Evolutionary conservation across 345 rosid genomes (phyloP), one percentile per base, ranked within the genome.

Genomic region (Abelmoschus esculentus): DNA sequence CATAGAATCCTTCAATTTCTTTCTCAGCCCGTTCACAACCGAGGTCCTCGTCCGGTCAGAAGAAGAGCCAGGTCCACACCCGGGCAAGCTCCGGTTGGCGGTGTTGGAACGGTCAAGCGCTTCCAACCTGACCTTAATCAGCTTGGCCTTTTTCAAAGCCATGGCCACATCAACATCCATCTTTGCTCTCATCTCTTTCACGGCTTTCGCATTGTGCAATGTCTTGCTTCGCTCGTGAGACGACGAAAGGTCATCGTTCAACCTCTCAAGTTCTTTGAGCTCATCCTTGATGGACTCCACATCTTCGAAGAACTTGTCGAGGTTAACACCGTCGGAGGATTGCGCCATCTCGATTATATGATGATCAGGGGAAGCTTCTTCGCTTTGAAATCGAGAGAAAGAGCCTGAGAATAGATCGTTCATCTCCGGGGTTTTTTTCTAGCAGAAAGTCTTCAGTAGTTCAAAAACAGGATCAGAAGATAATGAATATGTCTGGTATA

Each of bases 141-240:
- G 42, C 85, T 92, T 96, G 9, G 99, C 98, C 53, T 83, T 92
- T 81, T 85, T 89, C 75, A 96, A 44, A 0, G 99, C 98, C 56
- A 64, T 59, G 64, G 89, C 74, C 17, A 92, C 98, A 74, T 92
- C 98, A 6, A 74, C 85, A 71, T 96, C 99, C 99, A 96, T 92
- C 8, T 76, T 78, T 18, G 92, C 68, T 17, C 99, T 80, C 18
- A 96, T 76, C 56, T 92, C 96, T 74, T 83, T 89, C 42, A 91
- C 93, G 15, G 96, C 84, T 44, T 77, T 80, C 9, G 96, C 90
- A 75, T 87, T 83, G 85, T 86, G 97, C 29, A 89, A 78, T 18
- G 98, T 90, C 83, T 89, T 92, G 85, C 96, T 90, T 67, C 87
- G 88, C 86, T 96, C 98, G 77, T 96, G 96, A 38, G 85, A 74